Percentiles rank a stretch among this genome's conserved stretches.
Evolutionary conservation across 441 rosid genomes (phyloP).

Genomic region (Daphne laureola): DNA sequence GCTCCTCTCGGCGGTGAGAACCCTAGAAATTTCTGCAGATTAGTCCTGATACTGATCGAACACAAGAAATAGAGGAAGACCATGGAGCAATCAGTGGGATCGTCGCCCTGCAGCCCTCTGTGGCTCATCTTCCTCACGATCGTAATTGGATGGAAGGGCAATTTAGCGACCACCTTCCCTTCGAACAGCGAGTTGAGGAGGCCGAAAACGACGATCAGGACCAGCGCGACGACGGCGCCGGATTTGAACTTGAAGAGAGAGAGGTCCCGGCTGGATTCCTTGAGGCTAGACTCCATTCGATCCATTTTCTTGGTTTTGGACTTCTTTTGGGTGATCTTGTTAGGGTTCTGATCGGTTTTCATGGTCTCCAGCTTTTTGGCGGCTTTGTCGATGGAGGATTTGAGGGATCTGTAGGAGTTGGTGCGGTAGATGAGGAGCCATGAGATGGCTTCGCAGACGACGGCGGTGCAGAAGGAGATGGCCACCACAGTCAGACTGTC

Average conservation of each 20-base stretch:
- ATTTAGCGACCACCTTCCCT: constrained; percentile 80
- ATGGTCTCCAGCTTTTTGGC: constrained; percentile 85
- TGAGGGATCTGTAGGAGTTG: constrained; percentile 73
- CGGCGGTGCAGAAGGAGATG: constrained; percentile 86
- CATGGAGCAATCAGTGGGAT: constrained; percentile 87
- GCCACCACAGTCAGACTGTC: constrained; percentile 77
- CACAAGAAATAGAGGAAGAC: constrained; percentile 77
- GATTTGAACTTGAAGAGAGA: constrained; percentile 93
- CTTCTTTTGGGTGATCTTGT: constrained; percentile 42
- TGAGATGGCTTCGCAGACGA: constrained; percentile 82
- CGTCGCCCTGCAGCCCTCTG: constrained; percentile 69
- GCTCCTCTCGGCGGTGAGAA: constrained; percentile 88
- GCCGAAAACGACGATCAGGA: constrained; percentile 73
- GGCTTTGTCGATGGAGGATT: constrained; percentile 81
- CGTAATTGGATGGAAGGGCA: constrained; percentile 75
- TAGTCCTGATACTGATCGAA: constrained; percentile 81
- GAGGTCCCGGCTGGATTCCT: constrained; percentile 74
- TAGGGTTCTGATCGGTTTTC: constrained; percentile 51
- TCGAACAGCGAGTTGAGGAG: constrained; percentile 76
- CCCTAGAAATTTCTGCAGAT: constrained; percentile 85
- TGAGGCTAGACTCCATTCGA: constrained; percentile 69
- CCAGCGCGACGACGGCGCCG: constrained; percentile 82
- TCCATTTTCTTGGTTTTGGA: constrained; percentile 83
- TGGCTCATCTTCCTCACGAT: constrained; percentile 90
- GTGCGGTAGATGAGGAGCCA: constrained; percentile 91